These are phyloP conservation scores for Xerophyta viscosa DNA, from an alignment of 106 monocot species.

Conservation along the genomic window DNA sequence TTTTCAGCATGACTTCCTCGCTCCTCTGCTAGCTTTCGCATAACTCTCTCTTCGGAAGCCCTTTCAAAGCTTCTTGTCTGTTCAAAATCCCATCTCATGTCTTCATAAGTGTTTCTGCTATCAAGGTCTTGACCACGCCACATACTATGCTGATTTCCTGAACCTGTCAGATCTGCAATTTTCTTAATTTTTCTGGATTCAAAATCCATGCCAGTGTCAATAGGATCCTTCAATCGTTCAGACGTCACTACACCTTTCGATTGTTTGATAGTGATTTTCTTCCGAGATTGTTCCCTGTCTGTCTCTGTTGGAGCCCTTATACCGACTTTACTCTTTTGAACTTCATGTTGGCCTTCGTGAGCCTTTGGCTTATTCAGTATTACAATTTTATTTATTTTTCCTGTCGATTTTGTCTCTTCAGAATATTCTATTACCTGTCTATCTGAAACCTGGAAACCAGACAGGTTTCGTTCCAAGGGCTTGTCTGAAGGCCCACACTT, in stretches of 20 bases:
- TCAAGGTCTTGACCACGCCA: slow-evolving; percentile 22
- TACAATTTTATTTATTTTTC: slow-evolving; percentile 59
- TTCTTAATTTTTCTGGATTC: slow-evolving; percentile 67
- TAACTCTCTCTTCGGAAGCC: slow-evolving; percentile 26
- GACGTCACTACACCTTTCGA: slow-evolving; percentile 27
- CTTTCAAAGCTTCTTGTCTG: slow-evolving; percentile 37
- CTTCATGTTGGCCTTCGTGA: slow-evolving; percentile 40
- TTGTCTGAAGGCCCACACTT: slow-evolving; percentile 61
- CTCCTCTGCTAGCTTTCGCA: slow-evolving; percentile 35
- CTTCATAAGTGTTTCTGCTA: slow-evolving; percentile 16
- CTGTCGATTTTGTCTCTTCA: slow-evolving; percentile 37
- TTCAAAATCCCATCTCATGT: slow-evolving; percentile 33
- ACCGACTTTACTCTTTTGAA: slow-evolving; percentile 56
- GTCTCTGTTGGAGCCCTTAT: slow-evolving; percentile 50
- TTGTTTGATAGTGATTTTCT: slow-evolving; percentile 88
- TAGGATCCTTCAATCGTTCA: slow-evolving; percentile 6
- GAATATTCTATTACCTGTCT: slow-evolving; percentile 18
- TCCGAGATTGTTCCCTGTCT: slow-evolving; percentile 51
- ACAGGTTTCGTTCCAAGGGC: slow-evolving; percentile 31
- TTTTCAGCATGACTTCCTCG: slow-evolving; percentile 32
- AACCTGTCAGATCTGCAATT: slow-evolving; percentile 63
- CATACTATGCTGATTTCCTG: slow-evolving; percentile 16
- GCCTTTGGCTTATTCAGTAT: slow-evolving; percentile 55
- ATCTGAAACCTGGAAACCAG: slow-evolving; percentile 23
- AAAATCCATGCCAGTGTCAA: slow-evolving; percentile 31